These are phyloP conservation scores for Eimeria praecox DNA, from an alignment of 169 alveolate genomes.

Conservation along the genomic window DNA sequence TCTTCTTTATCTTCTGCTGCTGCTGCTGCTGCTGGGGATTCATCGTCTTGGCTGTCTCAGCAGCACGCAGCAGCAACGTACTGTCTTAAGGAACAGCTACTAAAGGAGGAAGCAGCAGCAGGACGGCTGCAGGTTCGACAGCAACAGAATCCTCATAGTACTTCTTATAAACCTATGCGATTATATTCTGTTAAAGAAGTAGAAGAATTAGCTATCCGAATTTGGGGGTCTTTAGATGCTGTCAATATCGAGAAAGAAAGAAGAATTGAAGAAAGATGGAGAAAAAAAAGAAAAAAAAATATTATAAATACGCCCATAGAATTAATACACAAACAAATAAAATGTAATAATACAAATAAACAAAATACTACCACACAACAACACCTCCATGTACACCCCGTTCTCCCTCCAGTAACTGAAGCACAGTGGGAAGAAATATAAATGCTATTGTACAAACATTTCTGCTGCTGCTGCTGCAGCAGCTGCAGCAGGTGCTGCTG, in stretches of 20 bases:
- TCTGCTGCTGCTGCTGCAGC: not conserved
- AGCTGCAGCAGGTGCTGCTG: not conserved
- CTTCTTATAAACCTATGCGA: constrained; percentile 3
- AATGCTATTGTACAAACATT: not conserved
- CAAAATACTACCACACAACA: too few relatives aligned
- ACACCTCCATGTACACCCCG: not conserved
- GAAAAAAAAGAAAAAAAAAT: not conserved
- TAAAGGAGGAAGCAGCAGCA: constrained; percentile 34
- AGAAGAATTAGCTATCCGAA: not conserved
- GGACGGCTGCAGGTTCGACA: constrained; percentile 35
- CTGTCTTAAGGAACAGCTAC: constrained; percentile 4
- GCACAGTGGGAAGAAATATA: constrained; percentile 34
- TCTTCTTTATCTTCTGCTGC: not conserved
- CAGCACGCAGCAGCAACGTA: constrained; percentile 43
- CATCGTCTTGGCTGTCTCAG: constrained; percentile 3
- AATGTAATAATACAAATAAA: not conserved
- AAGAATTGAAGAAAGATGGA: constrained; percentile 30
- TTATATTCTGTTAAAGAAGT: not conserved
- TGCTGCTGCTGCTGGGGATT: not conserved
- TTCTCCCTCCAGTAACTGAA: not conserved
- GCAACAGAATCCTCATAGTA: constrained; percentile 11
- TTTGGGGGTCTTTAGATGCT: constrained; percentile 40
- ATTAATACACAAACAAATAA: not conserved
- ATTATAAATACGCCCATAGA: not conserved
- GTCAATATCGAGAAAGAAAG: not conserved